Evolutionary conservation across 2,329 filamentous ascomycete genomes (phyloP).

Genomic region (Colletotrichum sp.): DNA sequence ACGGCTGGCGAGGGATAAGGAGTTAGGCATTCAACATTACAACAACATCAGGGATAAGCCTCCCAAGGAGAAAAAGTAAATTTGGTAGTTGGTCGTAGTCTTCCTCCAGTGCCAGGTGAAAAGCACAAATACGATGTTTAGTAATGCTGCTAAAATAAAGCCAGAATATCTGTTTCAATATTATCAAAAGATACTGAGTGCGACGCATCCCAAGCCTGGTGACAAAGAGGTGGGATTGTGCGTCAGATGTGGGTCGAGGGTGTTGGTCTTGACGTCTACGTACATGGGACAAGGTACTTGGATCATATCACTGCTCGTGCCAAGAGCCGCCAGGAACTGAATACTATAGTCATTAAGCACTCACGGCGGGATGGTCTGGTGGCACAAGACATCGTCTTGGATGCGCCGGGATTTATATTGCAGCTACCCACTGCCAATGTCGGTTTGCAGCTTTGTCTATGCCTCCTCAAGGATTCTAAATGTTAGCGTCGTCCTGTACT

Average conservation of each 20-base stretch:
- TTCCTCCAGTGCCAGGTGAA: background rate
- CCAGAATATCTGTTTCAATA: background rate
- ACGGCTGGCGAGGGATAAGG: slow-evolving; percentile 55
- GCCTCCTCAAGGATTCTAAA: too few relatives aligned
- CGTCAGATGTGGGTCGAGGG: background rate
- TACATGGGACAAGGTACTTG: background rate
- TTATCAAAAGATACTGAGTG: background rate
- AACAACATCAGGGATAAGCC: slow-evolving; percentile 61
- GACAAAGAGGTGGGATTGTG: background rate
- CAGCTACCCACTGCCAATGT: background rate
- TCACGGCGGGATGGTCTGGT: background rate
- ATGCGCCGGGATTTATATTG: background rate
- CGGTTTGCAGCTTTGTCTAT: background rate
- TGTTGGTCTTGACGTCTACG: background rate
- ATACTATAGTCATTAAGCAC: background rate
- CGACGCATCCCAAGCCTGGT: background rate
- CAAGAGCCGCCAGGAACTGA: background rate
- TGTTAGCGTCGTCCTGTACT: too few relatives aligned
- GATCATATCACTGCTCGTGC: background rate
- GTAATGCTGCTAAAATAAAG: background rate
- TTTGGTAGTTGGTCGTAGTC: background rate
- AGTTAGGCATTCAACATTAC: slow-evolving; percentile 62
- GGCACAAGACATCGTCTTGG: background rate
- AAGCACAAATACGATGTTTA: background rate
- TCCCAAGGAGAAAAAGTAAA: slow-evolving; percentile 46